Percentiles rank a stretch among this genome's conserved stretches.
Conservation (phyloP, 2,329 filamentous ascomycete species). For the Ploettnerulaceae sp. region DNA sequence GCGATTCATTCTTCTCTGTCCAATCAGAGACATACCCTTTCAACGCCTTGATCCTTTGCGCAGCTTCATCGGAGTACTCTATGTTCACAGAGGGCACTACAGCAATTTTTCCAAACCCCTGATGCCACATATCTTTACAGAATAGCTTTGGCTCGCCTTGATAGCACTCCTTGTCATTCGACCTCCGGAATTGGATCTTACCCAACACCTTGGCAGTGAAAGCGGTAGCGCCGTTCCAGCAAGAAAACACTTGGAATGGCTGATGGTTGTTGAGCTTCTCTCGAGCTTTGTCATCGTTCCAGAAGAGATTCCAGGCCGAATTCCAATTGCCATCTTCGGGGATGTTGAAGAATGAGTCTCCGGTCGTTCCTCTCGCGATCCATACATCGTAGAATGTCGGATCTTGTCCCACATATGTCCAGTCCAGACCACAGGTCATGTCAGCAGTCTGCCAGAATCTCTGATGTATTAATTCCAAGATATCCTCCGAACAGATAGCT, state of each 20-base stretch:
- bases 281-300: conserved; percentile 40
- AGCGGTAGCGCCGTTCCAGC: conserved; percentile 54
- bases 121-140: conserved; percentile 52
- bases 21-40: conserved; percentile 44
- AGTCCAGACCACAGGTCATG: conserved; percentile 57
- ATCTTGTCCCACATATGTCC: conserved; percentile 41
- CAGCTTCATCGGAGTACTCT: conserved; percentile 46
- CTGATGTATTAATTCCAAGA: conserved; percentile 52
- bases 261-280: conserved; percentile 33
- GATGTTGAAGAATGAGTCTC: conserved; percentile 52
- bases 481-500: conserved; percentile 47
- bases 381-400: conserved; percentile 55
- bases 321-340: conserved; percentile 46
- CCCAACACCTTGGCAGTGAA: conserved; percentile 42
- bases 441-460: conserved; percentile 42
- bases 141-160: conserved; percentile 53
- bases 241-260: conserved; percentile 57
- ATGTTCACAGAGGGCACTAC: conserved; percentile 52
- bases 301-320: conserved; percentile 47
- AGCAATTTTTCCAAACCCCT: conserved; percentile 47
- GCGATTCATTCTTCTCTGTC: conserved; percentile 1
- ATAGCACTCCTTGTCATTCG: conserved; percentile 42
- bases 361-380: conserved; percentile 47
- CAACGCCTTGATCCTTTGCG: conserved; percentile 41
- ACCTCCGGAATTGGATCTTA: conserved; percentile 42